A percentile compares a stretch with the other conserved stretches of the same genome.
Conservation (phyloP, 2,329 filamentous ascomycete genomes). For the Penicillium sp. region DNA sequence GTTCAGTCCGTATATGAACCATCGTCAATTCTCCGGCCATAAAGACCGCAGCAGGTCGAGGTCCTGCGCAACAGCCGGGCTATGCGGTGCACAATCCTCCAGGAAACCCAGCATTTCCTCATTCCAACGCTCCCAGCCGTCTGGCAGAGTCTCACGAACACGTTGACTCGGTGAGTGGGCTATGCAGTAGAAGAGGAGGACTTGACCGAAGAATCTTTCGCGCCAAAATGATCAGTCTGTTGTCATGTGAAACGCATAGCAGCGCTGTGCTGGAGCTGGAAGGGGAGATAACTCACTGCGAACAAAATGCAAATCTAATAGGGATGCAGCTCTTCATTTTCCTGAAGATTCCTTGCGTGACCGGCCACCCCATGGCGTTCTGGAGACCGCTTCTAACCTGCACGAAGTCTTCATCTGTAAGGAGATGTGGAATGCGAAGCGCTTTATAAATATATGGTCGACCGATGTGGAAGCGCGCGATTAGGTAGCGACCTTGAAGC, state of each 20-base stretch:
- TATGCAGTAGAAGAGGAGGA: constrained; percentile 46
- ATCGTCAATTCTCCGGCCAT: constrained; percentile 21
- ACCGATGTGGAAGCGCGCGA: constrained; percentile 45
- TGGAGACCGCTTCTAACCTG: constrained; percentile 41
- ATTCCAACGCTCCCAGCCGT: constrained; percentile 45
- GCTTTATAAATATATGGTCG: constrained; percentile 47
- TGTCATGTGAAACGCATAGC: too few relatives aligned
- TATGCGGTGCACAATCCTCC: constrained; percentile 40
- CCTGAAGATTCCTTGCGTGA: constrained; percentile 40
- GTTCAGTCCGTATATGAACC: neutral
- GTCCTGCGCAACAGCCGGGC: constrained; percentile 44
- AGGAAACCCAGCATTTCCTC: constrained; percentile 44
- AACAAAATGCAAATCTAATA: constrained; percentile 45
- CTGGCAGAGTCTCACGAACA: constrained; percentile 38
- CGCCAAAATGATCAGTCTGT: neutral
- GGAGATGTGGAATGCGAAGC: constrained; percentile 37
- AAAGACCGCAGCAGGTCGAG: constrained; percentile 39
- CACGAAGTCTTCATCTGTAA: constrained; percentile 44
- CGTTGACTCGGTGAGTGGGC: constrained; percentile 39
- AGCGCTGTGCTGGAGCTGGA: neutral
- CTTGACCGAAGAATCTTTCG: constrained; percentile 44
- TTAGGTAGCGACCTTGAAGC: constrained; percentile 40
- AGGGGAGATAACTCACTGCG: constrained; percentile 31
- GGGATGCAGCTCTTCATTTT: constrained; percentile 47
- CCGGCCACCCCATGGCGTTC: constrained; percentile 47